A percentile compares a stretch with the other conserved stretches of the same genome.
Evolutionary conservation across 2,329 filamentous ascomycete genomes (phyloP).

Genomic region (Exophiala viscosa): DNA sequence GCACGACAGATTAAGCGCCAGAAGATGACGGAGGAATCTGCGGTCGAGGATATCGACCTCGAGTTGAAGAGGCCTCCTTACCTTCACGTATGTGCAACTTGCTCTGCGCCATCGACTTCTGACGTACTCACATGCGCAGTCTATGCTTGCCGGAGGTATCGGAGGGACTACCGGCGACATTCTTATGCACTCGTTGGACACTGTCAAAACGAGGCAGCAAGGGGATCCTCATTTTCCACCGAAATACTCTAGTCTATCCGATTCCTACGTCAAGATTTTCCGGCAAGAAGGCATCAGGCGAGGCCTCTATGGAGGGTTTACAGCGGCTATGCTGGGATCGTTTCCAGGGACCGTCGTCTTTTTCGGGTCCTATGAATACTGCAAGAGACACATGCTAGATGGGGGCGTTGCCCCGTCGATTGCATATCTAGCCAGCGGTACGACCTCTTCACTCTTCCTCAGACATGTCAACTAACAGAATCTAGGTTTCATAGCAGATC

Average conservation of each 20-base stretch:
- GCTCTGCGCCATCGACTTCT: slow-evolving; percentile 20
- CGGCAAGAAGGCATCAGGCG: slow-evolving; percentile 82
- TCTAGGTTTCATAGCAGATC: slow-evolving; percentile 75
- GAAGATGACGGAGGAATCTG: slow-evolving; percentile 25
- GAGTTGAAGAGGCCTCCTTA: slow-evolving; percentile 54
- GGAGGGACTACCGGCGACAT: slow-evolving; percentile 93
- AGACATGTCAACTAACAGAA: slow-evolving; percentile 2
- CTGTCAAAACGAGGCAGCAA: slow-evolving; percentile 96
- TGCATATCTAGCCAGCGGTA: slow-evolving; percentile 81
- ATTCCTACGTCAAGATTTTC: slow-evolving; percentile 88
- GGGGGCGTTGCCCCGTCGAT: slow-evolving; percentile 74
- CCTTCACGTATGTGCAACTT: slow-evolving; percentile 51
- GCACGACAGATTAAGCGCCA: slow-evolving; percentile 28
- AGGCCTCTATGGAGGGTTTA: slow-evolving; percentile 89
- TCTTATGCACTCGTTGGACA: slow-evolving; percentile 98
- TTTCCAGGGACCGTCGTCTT: slow-evolving; percentile 93
- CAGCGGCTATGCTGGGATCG: slow-evolving; percentile 84
- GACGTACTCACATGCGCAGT: slow-evolving; percentile 48
- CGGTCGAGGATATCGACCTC: slow-evolving; percentile 26
- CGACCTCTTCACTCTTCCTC: slow-evolving; percentile 22
- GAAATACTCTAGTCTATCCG: slow-evolving; percentile 85
- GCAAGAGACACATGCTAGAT: slow-evolving; percentile 85
- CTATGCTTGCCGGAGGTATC: slow-evolving; percentile 91
- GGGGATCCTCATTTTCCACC: slow-evolving; percentile 90
- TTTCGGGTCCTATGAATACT: slow-evolving; percentile 94